Evolutionary conservation across 257 asterid genomes (phyloP).

Genomic region (Ligustrum vulgare): DNA sequence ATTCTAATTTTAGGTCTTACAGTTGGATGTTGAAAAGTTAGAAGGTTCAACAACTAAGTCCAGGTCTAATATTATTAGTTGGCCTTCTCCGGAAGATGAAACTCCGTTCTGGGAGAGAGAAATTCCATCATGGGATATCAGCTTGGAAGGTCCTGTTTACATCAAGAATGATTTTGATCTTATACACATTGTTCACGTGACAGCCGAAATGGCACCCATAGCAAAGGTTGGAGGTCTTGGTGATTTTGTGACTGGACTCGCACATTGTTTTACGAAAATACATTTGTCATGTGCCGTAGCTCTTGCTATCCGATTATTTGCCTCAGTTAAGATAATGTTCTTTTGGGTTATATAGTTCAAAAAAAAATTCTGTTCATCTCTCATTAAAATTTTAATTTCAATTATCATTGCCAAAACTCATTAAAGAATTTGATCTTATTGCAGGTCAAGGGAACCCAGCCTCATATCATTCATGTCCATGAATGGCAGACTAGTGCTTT

Average conservation of each 20-base stretch:
- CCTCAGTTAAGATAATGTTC: background rate
- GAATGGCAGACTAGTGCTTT: conserved; percentile 88
- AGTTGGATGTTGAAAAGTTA: conserved; percentile 42
- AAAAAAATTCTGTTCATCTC: background rate
- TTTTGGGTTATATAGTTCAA: background rate
- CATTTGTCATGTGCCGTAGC: background rate
- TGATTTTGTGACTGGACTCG: conserved; percentile 82
- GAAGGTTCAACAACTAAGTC: conserved; percentile 34
- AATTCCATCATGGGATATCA: conserved; percentile 59
- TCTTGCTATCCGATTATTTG: background rate
- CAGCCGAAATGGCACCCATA: conserved; percentile 90
- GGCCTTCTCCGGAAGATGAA: conserved; percentile 85
- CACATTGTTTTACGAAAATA: conserved; percentile 34
- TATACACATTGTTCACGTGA: conserved; percentile 66
- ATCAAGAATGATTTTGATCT: conserved; percentile 60
- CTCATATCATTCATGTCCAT: conserved; percentile 82
- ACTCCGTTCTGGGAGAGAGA: conserved; percentile 75
- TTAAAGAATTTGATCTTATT: conserved; percentile 17
- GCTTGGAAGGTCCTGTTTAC: conserved; percentile 30
- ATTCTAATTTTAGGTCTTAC: conserved; percentile 27
- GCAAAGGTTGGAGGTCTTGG: conserved; percentile 95
- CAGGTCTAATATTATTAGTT: conserved; percentile 33
- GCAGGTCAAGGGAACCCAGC: conserved; percentile 74
- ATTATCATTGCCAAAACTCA: background rate
- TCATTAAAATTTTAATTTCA: background rate